Base-by-base conservation (phyloP, 2,329 filamentous ascomycete species). In the Aspergillus spinulosporus region DNA sequence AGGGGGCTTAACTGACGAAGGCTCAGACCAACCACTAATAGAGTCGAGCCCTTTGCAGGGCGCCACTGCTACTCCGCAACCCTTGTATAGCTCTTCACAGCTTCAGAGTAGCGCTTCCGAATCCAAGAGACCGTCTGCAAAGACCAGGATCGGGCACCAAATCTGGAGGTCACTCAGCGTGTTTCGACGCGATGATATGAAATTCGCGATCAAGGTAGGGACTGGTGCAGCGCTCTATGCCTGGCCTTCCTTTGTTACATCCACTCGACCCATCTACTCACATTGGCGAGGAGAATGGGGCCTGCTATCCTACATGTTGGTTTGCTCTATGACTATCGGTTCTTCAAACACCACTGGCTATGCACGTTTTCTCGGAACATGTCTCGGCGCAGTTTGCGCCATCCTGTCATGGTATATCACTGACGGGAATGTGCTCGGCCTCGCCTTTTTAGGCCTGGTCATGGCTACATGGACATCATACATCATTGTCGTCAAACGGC, bases 211-310 rank as follows among this genome's bases (percentile, higher is more conserved):
- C 69, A 99, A 99, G 72, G 93, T 97, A 52, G 93, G 93, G 39
- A 83, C 93, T 40, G 94, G 94, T 21, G 94, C 94, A 9, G 84
- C 92, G 3, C 75, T 97, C 0, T 97, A 93, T 78, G 93, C 92
- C 14, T 84, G 94, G 72, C 89, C 95, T 64, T 88, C 94, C 2
- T 99, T 96, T 67, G 82, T 97, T 34, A 83, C 86, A 0, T 77
- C 82, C 7, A 96, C 92, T 2, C 81, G 92, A 51, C 89, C 89
- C 0, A 82, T 88, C 15, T 99, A 97, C 71, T 82, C 86, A 51
- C 88, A 88, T 66, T 97, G 92, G 91, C 83, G 93, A 70, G 93
- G 93, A 31, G 94, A 99, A 80, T 99, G 94, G 94, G 94, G 94
- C 21, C 80, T 99, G 2, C 74, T 99, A 54, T 96, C 92, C 0